Percentiles rank a stretch among this genome's conserved stretches.
phyloP scores from a whole-genome alignment of 1,284 basidiomycete species.

The Coriolopsis trogii region DNA sequence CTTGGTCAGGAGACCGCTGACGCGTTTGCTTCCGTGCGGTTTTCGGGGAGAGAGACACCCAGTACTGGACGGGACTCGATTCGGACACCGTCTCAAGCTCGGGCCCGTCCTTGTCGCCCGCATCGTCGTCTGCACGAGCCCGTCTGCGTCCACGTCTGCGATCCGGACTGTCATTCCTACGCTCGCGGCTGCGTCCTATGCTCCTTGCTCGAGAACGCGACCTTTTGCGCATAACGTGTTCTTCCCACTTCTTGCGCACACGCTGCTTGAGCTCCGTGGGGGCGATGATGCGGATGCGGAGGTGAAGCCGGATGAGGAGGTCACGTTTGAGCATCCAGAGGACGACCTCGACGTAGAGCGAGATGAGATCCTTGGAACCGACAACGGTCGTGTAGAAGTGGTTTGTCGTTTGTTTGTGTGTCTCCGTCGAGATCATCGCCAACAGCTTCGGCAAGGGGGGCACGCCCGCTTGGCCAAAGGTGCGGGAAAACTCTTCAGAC shows the following conservation, averaged over 20 bases:
- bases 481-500: constrained; percentile 61
- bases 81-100: constrained; percentile 22
- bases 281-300: constrained; percentile 84
- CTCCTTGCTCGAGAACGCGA: constrained; percentile 26
- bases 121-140: constrained; percentile 10
- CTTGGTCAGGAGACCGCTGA: constrained; percentile 44
- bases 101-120: constrained; percentile 30
- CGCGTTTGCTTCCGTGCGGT: constrained; percentile 47
- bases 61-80: constrained; percentile 32
- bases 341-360: constrained; percentile 82
- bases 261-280: constrained; percentile 75
- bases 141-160: neutral
- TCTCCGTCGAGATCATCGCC: constrained; percentile 68
- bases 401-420: constrained; percentile 60
- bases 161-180: neutral
- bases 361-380: constrained; percentile 64
- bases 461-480: constrained; percentile 67
- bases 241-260: constrained; percentile 52
- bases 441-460: constrained; percentile 78
- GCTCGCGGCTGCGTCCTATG: constrained; percentile 6
- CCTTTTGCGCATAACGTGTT: constrained; percentile 37
- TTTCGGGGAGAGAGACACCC: constrained; percentile 53
- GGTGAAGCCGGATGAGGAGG: constrained; percentile 84
- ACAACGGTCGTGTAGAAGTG: constrained; percentile 83
- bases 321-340: constrained; percentile 91